Percentiles rank a stretch among this genome's conserved stretches.
Evolutionary conservation across 2,329 filamentous ascomycete species (phyloP).

Genomic region (Paracorniculantispora psalliotae): DNA sequence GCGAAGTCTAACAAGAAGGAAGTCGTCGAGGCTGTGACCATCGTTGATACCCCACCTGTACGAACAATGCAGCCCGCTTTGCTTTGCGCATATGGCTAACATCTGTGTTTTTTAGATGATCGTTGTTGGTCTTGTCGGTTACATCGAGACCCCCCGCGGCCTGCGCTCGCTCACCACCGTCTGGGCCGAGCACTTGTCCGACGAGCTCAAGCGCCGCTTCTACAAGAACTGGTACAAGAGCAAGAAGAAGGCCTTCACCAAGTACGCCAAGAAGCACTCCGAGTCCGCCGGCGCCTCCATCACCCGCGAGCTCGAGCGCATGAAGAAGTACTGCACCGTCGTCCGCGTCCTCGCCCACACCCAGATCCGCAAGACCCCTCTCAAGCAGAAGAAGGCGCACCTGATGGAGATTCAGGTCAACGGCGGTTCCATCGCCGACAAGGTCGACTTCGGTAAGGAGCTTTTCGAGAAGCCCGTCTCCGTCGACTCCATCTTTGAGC

Average conservation of each 20-base stretch:
- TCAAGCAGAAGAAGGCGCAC: conserved; percentile 99
- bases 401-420: conserved; percentile 99
- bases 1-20: conserved; percentile 99
- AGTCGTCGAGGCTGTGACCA: conserved; percentile 80
- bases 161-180: conserved; percentile 98
- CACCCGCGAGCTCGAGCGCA: conserved; percentile 97
- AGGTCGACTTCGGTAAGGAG: conserved; percentile 91
- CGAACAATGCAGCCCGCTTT: conserved; percentile 78
- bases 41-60: conserved; percentile 95
- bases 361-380: conserved; percentile 96
- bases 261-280: conserved; percentile 99
- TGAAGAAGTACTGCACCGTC: conserved; percentile 99
- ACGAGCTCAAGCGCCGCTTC: conserved; percentile 99
- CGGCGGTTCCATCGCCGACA: conserved; percentile 90
- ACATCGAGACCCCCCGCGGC: conserved; percentile 99
- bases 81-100: conserved; percentile 69
- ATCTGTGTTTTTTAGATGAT: conserved; percentile 74
- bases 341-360: conserved; percentile 99
- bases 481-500: conserved; percentile 93
- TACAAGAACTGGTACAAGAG: conserved; percentile 99
- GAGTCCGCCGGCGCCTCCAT: conserved; percentile 86
- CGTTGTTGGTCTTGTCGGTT: conserved; percentile 98
- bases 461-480: conserved; percentile 99
- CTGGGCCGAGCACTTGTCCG: conserved; percentile 98
- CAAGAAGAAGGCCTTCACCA: conserved; percentile 99